Base-by-base conservation (phyloP, 768 basidiomycete species). In the Termitomyces sp. region DNA sequence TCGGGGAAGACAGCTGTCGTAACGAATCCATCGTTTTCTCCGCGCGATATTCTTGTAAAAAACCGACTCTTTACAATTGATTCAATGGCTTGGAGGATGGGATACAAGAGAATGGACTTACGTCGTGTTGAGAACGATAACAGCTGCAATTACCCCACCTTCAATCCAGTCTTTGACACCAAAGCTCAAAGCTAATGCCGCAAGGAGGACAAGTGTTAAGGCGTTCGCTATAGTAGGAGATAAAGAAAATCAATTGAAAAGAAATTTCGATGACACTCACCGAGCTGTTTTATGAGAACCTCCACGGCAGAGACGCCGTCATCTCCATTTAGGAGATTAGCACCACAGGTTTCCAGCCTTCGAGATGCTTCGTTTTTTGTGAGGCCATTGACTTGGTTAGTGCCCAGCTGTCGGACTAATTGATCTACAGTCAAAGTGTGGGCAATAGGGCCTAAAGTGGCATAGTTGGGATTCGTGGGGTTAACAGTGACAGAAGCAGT, bases 131-230 rank as follows among this genome's bases (percentile, higher is more conserved):
- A 78, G 65, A 24, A 72, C 64, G 27, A 77, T 72, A 42, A 79
- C 73, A 29, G 72, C 75, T n/a, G 74, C 75, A 48, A 80, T 77
- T 10, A 80, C 78, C 32, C 76, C 79, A 6, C 78, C 79, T 65
- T 79, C 77, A 54, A 83, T 76, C 65, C 74, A 85, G 51, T 80
- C 79, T 63, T 78, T 68, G 27, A 81, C 79, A 56, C 78, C 82
- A 61, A 84, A 81, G 8, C 79, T 81, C 9, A 84, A 29, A 4
- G 77, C 78, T 66, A 84, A 70, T 5, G 76, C 75, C 10, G 69
- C 72, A 13, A 73, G 49, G 12, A 75, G 61, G 7, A 73, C 71
- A 2, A 73, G 53, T 32, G 70, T 73, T 52, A 79, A 66, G 2
- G 77, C 78, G 61, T 79, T 79, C 22, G 77, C 76, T 74, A 46